Conservation (phyloP, 768 basidiomycete genomes). For the Phlegmacium glaucopus region DNA sequence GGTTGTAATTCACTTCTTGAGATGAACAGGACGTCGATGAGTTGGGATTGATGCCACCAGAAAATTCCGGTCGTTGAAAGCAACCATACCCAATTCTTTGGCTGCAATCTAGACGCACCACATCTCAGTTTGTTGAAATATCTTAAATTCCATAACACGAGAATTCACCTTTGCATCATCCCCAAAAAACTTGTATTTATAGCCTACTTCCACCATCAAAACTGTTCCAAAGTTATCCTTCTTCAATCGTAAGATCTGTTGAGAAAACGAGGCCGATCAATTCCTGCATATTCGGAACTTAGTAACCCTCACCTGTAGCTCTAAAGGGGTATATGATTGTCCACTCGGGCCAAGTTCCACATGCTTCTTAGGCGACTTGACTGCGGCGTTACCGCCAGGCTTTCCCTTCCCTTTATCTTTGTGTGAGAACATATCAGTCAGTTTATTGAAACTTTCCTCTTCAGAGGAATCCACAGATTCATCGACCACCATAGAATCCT, state of each 20-base stretch:
- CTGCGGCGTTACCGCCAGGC: conserved; percentile 19
- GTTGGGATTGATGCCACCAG: conserved; percentile 71
- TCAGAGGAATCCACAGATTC: conserved; percentile 29
- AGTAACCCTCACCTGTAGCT: conserved; percentile 58
- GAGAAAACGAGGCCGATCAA: background rate
- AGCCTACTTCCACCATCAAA: conserved; percentile 80
- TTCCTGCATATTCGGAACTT: background rate
- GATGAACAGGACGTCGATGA: conserved; percentile 63
- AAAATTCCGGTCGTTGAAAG: conserved; percentile 70
- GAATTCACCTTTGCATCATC: conserved; percentile 71
- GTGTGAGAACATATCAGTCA: conserved; percentile 45
- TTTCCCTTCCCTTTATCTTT: conserved; percentile 35
- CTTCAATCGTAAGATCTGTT: conserved; percentile 58
- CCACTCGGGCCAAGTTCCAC: conserved; percentile 65
- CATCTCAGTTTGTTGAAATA: background rate
- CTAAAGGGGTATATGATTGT: conserved; percentile 70
- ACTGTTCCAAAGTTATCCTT: conserved; percentile 60
- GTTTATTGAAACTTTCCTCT: conserved; percentile 43
- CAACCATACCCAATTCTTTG: conserved; percentile 75
- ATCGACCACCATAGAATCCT: conserved; percentile 9
- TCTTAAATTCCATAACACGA: background rate
- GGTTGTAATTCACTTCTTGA: conserved; percentile 60
- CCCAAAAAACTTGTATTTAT: conserved; percentile 80
- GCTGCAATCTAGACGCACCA: conserved; percentile 54
- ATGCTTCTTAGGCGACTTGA: conserved; percentile 29